These are phyloP conservation scores for Aspergillus sojae DNA, from an alignment of 2,329 filamentous ascomycete genomes.

Conservation along the genomic window DNA sequence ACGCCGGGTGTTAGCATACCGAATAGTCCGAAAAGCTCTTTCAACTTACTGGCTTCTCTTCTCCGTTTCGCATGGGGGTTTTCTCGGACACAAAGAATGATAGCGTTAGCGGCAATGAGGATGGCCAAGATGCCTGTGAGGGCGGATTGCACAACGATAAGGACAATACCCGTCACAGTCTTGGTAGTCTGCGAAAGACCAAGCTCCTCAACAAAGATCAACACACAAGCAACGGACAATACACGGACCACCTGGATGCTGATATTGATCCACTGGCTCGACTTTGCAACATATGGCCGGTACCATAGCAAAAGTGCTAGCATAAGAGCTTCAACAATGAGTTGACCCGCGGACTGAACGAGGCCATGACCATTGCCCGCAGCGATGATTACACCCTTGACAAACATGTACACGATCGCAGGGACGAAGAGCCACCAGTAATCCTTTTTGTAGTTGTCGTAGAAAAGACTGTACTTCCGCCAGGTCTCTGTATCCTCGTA, in stretches of 20 bases:
- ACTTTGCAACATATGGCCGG: slow-evolving; percentile 82
- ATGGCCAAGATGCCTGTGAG: slow-evolving; percentile 83
- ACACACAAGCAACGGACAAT: slow-evolving; percentile 82
- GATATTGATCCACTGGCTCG: slow-evolving; percentile 91
- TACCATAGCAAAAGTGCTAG: slow-evolving; percentile 79
- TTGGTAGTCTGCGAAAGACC: slow-evolving; percentile 88
- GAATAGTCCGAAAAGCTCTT: not conserved
- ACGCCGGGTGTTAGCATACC: slow-evolving; percentile 15
- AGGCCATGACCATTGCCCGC: slow-evolving; percentile 83
- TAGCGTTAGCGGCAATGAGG: slow-evolving; percentile 84
- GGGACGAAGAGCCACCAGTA: slow-evolving; percentile 99
- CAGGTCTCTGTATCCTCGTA: slow-evolving; percentile 90
- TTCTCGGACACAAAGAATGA: slow-evolving; percentile 78
- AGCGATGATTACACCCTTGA: slow-evolving; percentile 83
- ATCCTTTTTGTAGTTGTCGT: slow-evolving; percentile 89
- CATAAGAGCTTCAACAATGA: slow-evolving; percentile 80
- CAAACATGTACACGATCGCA: slow-evolving; percentile 84
- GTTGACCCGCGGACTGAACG: slow-evolving; percentile 75
- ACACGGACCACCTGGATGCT: slow-evolving; percentile 86
- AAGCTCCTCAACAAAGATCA: slow-evolving; percentile 92
- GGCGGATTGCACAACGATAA: slow-evolving; percentile 87
- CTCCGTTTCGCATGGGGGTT: slow-evolving; percentile 88
- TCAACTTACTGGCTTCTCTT: slow-evolving; percentile 80
- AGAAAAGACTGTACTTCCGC: slow-evolving; percentile 96
- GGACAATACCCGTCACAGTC: slow-evolving; percentile 87